Conservation (phyloP, 129 eudicot genomes). For the Tanacetum coccineum region DNA sequence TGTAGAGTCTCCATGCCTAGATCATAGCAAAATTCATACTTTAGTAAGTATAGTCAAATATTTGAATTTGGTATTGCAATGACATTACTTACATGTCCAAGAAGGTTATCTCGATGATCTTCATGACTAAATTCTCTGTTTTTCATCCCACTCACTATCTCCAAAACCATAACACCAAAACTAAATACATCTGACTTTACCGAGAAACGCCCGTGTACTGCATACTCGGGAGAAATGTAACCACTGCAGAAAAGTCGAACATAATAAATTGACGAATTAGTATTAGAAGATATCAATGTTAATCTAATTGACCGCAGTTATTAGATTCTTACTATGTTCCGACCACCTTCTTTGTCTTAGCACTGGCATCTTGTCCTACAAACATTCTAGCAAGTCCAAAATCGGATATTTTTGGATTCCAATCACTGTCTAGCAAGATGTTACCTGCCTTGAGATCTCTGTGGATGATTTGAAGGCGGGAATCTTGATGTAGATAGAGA, state of each 20-base stretch:
- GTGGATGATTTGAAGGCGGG: slow-evolving; percentile 42
- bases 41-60: not conserved
- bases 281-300: not conserved
- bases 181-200: slow-evolving; percentile 34
- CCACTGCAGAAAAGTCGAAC: slow-evolving; percentile 18
- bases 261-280: not conserved
- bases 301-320: not conserved
- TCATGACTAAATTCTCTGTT: slow-evolving; percentile 27
- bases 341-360: slow-evolving; percentile 29
- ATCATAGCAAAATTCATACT: slow-evolving; percentile 4
- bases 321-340: slow-evolving; percentile 44
- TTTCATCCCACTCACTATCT: slow-evolving; percentile 33
- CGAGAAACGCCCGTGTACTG: slow-evolving; percentile 29
- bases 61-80: not conserved
- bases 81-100: slow-evolving; percentile 43
- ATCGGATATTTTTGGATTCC: slow-evolving; percentile 54
- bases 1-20: slow-evolving; percentile 31
- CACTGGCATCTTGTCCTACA: slow-evolving; percentile 19
- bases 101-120: slow-evolving; percentile 35
- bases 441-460: slow-evolving; percentile 44
- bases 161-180: slow-evolving; percentile 33
- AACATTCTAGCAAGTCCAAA: slow-evolving; percentile 44
- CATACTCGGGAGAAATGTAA: slow-evolving; percentile 34
- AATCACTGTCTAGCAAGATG: slow-evolving; percentile 33
- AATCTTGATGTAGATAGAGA: slow-evolving; percentile 52